Evolutionary conservation across 495 filamentous ascomycete genomes (phyloP).

Genomic region (Penicillium tannophilum): DNA sequence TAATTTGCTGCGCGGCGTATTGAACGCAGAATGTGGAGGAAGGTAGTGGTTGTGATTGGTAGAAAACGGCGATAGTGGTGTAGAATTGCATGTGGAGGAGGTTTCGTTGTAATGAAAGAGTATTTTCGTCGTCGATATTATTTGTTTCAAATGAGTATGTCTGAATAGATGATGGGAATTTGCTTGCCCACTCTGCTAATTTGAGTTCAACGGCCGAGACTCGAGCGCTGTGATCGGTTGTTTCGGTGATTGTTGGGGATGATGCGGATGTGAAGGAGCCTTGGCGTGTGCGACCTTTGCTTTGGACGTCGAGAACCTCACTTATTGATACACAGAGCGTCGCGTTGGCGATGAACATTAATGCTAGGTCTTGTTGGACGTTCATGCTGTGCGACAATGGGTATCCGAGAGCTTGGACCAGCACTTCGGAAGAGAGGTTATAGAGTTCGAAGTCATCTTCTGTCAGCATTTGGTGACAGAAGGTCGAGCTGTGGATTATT

Average conservation of each 20-base stretch:
- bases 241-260: conserved; percentile 3
- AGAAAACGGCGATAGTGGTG: conserved; percentile 23
- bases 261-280: conserved; percentile 3
- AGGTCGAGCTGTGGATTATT: conserved; percentile 12
- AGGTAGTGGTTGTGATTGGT: conserved; percentile 19
- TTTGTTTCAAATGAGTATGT: conserved; percentile 8
- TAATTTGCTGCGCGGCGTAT: conserved; percentile 24
- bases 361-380: conserved; percentile 14
- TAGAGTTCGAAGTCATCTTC: conserved; percentile 21
- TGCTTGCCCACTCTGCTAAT: conserved; percentile 22
- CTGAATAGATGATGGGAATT: conserved; percentile 13
- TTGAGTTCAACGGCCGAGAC: conserved; percentile 13
- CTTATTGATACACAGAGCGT: conserved; percentile 20
- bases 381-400: conserved; percentile 3
- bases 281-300: conserved; percentile 2
- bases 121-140: conserved; percentile 6
- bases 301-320: conserved; percentile 21
- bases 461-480: conserved; percentile 12
- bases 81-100: conserved; percentile 25
- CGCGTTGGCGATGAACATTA: conserved; percentile 19
- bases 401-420: not conserved
- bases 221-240: not conserved
- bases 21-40: conserved; percentile 23
- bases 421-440: not conserved
- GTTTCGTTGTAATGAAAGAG: conserved; percentile 19